A percentile compares a stretch with the other conserved stretches of the same genome.
Conservation (phyloP, 768 basidiomycete species). For the Mycena latifolia region DNA sequence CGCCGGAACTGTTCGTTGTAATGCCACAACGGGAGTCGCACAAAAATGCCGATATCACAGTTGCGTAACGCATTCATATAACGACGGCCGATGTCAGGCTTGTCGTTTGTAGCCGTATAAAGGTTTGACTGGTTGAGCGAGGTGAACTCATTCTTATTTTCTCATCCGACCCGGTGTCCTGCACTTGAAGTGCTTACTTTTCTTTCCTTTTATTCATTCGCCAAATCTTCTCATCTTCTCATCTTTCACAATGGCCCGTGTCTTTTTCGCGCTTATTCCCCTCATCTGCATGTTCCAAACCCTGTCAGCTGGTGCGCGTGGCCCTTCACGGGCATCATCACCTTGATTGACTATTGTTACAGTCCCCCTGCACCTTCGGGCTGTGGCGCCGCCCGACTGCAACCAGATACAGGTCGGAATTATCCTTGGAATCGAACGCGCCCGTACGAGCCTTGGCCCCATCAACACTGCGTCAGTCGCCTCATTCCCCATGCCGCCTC, state of each 20-base stretch:
- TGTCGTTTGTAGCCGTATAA: too few relatives aligned
- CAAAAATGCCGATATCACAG: too few relatives aligned
- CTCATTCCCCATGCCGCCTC: too few relatives aligned
- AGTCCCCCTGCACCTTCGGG: neutral
- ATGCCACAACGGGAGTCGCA: too few relatives aligned
- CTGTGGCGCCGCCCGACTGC: neutral
- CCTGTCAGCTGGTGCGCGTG: neutral
- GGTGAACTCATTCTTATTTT: neutral
- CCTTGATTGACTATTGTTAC: neutral
- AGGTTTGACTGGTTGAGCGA: too few relatives aligned
- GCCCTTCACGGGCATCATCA: neutral
- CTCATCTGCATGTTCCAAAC: neutral
- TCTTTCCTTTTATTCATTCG: neutral
- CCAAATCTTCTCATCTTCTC: neutral
- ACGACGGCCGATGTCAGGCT: too few relatives aligned
- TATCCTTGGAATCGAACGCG: neutral
- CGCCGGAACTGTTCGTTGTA: too few relatives aligned
- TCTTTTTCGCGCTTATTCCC: neutral
- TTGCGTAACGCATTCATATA: too few relatives aligned
- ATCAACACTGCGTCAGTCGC: conserved; percentile 9
- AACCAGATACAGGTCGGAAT: neutral
- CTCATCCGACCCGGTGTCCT: too few relatives aligned
- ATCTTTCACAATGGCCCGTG: neutral
- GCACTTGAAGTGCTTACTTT: neutral
- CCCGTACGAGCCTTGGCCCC: neutral